Evolutionary conservation across 2,329 filamentous ascomycete species (phyloP).

Genomic region (Pestalotiopsis sp.): DNA sequence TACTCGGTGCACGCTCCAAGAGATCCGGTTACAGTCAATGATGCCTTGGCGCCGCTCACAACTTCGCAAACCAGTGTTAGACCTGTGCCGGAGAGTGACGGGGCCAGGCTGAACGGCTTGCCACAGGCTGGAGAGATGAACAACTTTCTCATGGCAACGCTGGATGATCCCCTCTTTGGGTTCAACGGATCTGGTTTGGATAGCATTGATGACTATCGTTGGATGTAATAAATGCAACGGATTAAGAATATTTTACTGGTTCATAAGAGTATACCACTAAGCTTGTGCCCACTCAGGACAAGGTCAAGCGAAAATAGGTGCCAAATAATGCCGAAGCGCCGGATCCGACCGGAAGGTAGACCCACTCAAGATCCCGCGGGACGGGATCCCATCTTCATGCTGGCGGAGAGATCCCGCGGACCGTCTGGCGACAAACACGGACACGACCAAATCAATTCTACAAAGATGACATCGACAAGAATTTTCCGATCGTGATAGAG

Average conservation of each 20-base stretch:
- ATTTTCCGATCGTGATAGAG: no score
- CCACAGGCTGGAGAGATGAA: neutral
- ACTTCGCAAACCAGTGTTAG: neutral
- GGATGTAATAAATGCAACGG: neutral
- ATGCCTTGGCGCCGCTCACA: neutral
- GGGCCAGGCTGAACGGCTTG: neutral
- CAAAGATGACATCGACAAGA: no score
- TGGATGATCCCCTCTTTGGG: constrained; percentile 12
- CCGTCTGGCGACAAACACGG: neutral
- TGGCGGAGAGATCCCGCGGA: neutral
- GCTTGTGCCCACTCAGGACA: no score
- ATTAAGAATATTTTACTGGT: neutral
- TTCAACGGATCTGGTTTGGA: constrained; percentile 9
- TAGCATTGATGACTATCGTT: neutral
- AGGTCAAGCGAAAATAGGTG: no score
- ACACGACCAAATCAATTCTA: neutral
- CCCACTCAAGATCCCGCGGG: neutral
- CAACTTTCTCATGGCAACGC: neutral
- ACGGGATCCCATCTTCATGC: no score
- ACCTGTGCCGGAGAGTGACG: neutral
- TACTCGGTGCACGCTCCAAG: neutral
- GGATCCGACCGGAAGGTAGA: neutral
- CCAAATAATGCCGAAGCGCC: neutral
- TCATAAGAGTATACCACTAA: neutral
- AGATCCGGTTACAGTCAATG: neutral